phyloP scores from a whole-genome alignment of 306 rosid genomes.

The Luffa aegyptiaca region DNA sequence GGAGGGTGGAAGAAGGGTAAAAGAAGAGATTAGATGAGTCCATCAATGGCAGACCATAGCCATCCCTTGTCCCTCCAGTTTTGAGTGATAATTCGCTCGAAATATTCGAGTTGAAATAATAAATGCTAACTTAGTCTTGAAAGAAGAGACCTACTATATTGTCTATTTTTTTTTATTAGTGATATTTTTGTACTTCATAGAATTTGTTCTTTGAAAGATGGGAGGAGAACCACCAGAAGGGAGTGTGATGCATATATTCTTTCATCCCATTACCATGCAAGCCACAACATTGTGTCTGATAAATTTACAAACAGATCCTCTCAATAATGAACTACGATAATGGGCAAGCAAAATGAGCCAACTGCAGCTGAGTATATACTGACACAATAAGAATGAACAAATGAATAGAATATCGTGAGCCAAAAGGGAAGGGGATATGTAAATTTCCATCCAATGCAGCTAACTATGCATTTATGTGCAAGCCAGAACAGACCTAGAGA shows the following conservation, averaged over 20 bases:
- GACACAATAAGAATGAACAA: background rate
- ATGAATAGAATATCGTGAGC: background rate
- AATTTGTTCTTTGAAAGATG: background rate
- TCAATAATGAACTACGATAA: background rate
- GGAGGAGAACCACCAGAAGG: background rate
- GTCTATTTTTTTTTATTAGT: background rate
- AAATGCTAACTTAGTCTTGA: constrained; percentile 1
- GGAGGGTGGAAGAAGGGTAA: constrained; percentile 17
- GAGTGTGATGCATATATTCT: background rate
- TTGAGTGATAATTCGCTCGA: constrained; percentile 21
- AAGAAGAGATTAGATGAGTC: background rate
- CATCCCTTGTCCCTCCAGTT: constrained; percentile 8
- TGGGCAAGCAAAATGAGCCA: background rate
- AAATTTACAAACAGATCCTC: background rate
- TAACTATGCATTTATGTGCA: background rate
- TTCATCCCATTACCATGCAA: background rate
- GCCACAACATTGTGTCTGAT: background rate
- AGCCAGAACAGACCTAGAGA: background rate
- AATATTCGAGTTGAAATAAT: constrained; percentile 31
- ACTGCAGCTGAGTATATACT: background rate
- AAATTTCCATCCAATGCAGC: background rate
- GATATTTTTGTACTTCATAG: background rate
- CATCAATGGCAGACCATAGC: background rate
- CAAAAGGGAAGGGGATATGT: background rate
- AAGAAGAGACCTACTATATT: background rate